phyloP scores from a whole-genome alignment of 257 asterid genomes.

The Scutellaria barbata region DNA sequence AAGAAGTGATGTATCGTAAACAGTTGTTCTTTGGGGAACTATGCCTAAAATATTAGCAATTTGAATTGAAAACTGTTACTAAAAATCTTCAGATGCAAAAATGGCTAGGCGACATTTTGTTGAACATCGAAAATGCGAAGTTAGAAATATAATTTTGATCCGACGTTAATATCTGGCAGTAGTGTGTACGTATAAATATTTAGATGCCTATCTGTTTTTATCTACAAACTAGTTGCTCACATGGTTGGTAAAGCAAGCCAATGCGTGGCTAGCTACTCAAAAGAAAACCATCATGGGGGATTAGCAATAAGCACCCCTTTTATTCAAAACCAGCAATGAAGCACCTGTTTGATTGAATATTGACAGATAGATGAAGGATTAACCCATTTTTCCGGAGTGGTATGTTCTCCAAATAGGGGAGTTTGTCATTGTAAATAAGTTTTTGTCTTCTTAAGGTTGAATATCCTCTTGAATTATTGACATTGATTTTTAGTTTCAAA shows the following conservation, averaged over 20 bases:
- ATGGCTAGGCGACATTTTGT: background rate
- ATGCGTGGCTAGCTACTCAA: slow-evolving; percentile 3
- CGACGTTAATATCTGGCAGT: background rate
- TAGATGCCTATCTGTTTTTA: no score
- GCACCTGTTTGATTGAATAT: background rate
- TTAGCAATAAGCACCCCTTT: background rate
- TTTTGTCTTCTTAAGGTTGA: slow-evolving; percentile 18
- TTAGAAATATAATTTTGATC: background rate
- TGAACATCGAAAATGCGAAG: background rate
- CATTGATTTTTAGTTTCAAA: background rate
- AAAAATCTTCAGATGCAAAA: no score
- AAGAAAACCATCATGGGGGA: slow-evolving; percentile 1
- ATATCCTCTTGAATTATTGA: background rate
- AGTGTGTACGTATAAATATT: background rate
- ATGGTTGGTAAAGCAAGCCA: slow-evolving; percentile 27
- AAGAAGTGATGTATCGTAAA: background rate
- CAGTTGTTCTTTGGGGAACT: slow-evolving; percentile 2
- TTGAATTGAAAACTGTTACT: background rate
- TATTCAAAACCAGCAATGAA: background rate
- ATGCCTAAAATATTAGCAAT: background rate
- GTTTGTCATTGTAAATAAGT: background rate
- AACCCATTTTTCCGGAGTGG: background rate
- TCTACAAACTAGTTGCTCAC: background rate
- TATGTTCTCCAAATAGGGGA: slow-evolving; percentile 15
- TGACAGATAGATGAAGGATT: slow-evolving; percentile 11